Percentiles rank a stretch among this genome's conserved stretches.
Conservation (phyloP, 352 stramenopile species). For the Phytophthora ramorum region DNA sequence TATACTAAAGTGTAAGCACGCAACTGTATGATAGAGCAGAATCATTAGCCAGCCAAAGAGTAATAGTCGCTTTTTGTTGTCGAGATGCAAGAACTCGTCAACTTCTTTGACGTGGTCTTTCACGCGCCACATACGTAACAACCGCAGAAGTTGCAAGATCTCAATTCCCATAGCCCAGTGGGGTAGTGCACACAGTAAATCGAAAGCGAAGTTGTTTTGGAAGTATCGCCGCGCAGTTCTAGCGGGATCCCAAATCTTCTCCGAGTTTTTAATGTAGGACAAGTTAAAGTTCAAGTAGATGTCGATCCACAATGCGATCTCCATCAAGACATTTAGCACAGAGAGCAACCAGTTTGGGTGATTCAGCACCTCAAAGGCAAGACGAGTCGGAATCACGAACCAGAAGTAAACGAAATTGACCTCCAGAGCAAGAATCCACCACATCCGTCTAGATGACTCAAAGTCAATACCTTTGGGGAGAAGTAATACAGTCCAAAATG, state of each 20-base stretch:
- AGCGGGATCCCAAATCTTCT: slow-evolving; percentile 65
- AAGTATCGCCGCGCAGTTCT: slow-evolving; percentile 45
- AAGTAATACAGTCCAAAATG: slow-evolving; percentile 42
- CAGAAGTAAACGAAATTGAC: slow-evolving; percentile 65
- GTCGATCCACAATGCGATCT: slow-evolving; percentile 53
- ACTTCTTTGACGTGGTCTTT: slow-evolving; percentile 51
- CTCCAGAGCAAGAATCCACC: slow-evolving; percentile 57
- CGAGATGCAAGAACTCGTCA: slow-evolving; percentile 53
- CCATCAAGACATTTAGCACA: slow-evolving; percentile 42
- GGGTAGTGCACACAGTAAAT: slow-evolving; percentile 55
- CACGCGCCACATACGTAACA: slow-evolving; percentile 49
- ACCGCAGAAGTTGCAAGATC: slow-evolving; percentile 37
- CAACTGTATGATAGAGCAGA: slow-evolving; percentile 66
- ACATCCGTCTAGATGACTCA: slow-evolving; percentile 47
- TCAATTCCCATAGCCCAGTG: slow-evolving; percentile 39
- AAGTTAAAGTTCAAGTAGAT: slow-evolving; percentile 70
- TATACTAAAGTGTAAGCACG: slow-evolving; percentile 68
- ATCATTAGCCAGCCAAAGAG: slow-evolving; percentile 57
- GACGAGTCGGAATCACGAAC: slow-evolving; percentile 52
- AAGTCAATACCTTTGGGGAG: slow-evolving; percentile 49
- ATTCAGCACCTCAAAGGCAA: slow-evolving; percentile 45
- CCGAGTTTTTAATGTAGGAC: slow-evolving; percentile 52
- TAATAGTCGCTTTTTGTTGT: slow-evolving; percentile 55
- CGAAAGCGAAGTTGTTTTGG: slow-evolving; percentile 38
- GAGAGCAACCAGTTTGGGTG: slow-evolving; percentile 41